Conservation (phyloP, 305 asterid genomes). For the Nicotiana rustica region DNA sequence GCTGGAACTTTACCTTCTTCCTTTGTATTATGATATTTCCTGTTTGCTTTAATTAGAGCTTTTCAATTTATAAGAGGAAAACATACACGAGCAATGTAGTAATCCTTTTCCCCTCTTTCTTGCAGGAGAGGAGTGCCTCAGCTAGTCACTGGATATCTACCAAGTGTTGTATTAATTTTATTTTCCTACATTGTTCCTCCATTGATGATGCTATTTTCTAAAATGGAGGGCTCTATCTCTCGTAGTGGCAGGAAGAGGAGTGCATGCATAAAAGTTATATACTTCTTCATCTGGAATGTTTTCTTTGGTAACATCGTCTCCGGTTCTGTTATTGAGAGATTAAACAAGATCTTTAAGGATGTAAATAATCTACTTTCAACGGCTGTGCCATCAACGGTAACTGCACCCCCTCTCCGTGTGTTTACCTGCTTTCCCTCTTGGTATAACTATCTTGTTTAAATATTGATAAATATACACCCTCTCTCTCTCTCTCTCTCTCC, state of each 20-base stretch:
- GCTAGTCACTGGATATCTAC: conserved; percentile 50
- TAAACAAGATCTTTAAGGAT: conserved; percentile 37
- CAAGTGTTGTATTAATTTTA: conserved; percentile 46
- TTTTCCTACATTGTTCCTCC: conserved; percentile 44
- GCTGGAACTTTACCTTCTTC: neutral
- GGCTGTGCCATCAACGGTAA: conserved; percentile 51
- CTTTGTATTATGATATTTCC: neutral
- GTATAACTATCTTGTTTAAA: neutral
- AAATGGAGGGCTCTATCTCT: conserved; percentile 47
- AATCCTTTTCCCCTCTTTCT: conserved; percentile 17
- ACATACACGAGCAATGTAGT: conserved; percentile 8
- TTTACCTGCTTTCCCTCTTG: neutral
- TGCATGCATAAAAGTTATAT: conserved; percentile 49
- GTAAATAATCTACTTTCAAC: conserved; percentile 45
- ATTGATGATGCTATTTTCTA: conserved; percentile 44
- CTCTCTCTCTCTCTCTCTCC: neutral
- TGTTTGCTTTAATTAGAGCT: neutral
- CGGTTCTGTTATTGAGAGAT: conserved; percentile 43
- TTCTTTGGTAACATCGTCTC: conserved; percentile 49
- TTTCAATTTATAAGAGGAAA: neutral
- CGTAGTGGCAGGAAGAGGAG: conserved; percentile 47
- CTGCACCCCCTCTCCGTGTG: neutral
- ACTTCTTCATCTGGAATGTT: conserved; percentile 48
- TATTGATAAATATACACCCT: neutral
- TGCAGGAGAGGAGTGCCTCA: conserved; percentile 39